Percentiles rank a stretch among this genome's conserved stretches.
phyloP scores from a whole-genome alignment of 2,329 filamentous ascomycete species.

The Calonectria leucothoes region DNA sequence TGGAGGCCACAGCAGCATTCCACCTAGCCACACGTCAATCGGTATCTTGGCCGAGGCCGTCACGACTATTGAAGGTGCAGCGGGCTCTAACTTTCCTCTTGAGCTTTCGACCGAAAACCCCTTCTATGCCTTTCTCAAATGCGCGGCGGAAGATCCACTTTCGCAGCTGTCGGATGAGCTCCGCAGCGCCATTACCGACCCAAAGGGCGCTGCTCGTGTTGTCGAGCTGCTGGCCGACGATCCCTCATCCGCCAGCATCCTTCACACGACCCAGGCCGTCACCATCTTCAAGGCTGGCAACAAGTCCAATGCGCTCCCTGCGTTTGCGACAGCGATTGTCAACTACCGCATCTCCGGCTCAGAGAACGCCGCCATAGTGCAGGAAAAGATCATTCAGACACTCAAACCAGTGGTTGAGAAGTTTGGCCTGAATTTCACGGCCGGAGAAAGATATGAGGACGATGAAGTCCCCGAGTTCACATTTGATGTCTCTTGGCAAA shows the following conservation, averaged over 20 bases:
- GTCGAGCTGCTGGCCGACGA: neutral
- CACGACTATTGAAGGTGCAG: neutral
- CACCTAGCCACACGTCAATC: neutral
- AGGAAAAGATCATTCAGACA: neutral
- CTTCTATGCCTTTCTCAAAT: neutral
- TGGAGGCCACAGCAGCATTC: neutral
- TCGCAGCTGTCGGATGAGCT: neutral
- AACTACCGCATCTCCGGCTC: neutral
- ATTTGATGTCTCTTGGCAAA: neutral
- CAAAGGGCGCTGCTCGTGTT: neutral
- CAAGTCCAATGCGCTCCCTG: neutral
- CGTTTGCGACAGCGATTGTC: neutral
- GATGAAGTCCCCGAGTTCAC: neutral
- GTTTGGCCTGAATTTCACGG: neutral
- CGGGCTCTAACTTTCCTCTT: neutral
- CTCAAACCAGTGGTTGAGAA: neutral
- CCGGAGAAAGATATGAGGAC: neutral
- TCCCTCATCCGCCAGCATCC: neutral
- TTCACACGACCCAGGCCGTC: neutral
- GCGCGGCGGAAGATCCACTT: neutral
- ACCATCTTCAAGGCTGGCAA: neutral
- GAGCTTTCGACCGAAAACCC: neutral
- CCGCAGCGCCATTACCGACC: neutral
- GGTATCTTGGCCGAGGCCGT: neutral
- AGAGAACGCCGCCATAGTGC: neutral